Percentiles rank a stretch among this genome's conserved stretches.
Evolutionary conservation across 306 rosid species (phyloP).

Genomic region (Trifolium dubium): DNA sequence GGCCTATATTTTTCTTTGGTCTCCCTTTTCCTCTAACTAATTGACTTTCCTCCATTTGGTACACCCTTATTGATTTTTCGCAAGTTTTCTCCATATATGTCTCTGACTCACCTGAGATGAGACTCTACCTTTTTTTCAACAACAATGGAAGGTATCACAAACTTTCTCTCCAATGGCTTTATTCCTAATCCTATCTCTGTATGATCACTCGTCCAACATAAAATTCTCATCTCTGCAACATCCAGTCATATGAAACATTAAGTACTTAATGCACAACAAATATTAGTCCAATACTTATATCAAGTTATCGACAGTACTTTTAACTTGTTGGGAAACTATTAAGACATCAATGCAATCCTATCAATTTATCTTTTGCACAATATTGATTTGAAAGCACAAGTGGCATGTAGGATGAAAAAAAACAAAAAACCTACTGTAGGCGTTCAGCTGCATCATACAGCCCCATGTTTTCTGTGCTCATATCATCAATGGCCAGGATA

Average conservation of each 20-base stretch:
- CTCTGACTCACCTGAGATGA: background rate
- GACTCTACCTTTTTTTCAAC: background rate
- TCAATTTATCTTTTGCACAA: conserved; percentile 21
- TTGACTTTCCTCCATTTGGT: background rate
- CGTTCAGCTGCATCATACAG: conserved; percentile 95
- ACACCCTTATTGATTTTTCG: background rate
- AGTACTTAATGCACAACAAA: conserved; percentile 14
- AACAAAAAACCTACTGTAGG: conserved; percentile 84
- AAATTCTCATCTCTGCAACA: background rate
- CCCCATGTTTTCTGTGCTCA: conserved; percentile 81
- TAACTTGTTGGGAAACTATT: conserved; percentile 30
- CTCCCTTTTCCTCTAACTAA: conserved; percentile 21
- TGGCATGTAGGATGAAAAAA: conserved; percentile 43
- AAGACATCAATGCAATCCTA: conserved; percentile 30
- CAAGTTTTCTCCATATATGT: background rate
- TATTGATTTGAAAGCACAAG: conserved; percentile 33
- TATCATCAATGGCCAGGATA: conserved; percentile 77
- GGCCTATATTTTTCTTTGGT: conserved; percentile 2
- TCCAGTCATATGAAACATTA: too few species aligned
- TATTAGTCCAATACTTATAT: conserved; percentile 27
- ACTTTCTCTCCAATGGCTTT: background rate
- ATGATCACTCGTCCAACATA: conserved; percentile 1
- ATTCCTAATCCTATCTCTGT: conserved; percentile 7
- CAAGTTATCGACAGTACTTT: conserved; percentile 5
- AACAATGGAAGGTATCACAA: background rate